Evolutionary conservation across 441 rosid genomes (phyloP), one percentile per base, ranked within the genome.

Genomic region (Rhodomyrtus psidioides): DNA sequence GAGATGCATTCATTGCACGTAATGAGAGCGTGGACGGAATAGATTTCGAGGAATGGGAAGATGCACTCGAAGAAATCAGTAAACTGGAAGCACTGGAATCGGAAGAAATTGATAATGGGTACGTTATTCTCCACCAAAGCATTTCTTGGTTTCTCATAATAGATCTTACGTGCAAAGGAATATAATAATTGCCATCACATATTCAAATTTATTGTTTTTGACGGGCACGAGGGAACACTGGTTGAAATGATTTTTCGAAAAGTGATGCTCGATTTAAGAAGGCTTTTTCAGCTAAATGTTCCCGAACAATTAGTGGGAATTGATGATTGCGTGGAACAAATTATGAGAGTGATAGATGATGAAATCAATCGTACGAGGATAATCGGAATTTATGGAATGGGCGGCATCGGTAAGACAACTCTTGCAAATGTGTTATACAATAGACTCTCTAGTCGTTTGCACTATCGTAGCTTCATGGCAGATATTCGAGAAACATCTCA

Each of bases 381-480:
- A 6, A 42, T 42, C 46, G 46, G 46, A 42, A 42, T 42, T 42
- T 42, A 42, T 42, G 46, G 46, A 42, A 42, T 42, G 46, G 46
- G 46, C 8, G 46, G 46, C 46, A 42, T 42, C 9, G 62, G 30
- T 26, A 58, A 58, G 0, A 58, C 62, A 1, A 58, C 30, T 58
- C 30, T 58, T 57, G 60, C 7, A 0, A 57, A 57, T 15, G 60
- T 2, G 0, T 26, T 57, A 26, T 57, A 57, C 28, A 57, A 57
- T 3, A 26, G 12, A 0, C 1, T 58, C 30, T 58, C 2, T 1
- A 0, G 9, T 12, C 62, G 13, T 0, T 58, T n/a, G 5, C 2
- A 58, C 0, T 0, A 0, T n/a, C 4, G 0, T n/a, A n/a, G 30
- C 1, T 58, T 58, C 2, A 4, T 58, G 30, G 62, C 8, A 26